Conservation (phyloP, 1,139 yeast species). For the Hanseniaspora uvarum region DNA sequence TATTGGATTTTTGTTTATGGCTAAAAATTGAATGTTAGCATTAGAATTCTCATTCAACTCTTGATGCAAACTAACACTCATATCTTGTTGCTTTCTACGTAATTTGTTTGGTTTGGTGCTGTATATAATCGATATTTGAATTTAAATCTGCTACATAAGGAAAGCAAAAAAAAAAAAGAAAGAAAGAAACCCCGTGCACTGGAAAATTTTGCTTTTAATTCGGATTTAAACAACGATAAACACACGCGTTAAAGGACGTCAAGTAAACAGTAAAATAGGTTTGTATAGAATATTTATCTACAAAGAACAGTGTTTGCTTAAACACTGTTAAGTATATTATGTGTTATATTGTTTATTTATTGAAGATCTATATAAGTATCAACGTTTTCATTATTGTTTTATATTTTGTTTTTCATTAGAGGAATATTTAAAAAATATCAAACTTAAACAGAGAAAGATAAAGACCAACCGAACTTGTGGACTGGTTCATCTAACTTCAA, state of each 20-base stretch:
- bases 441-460: slow-evolving; percentile 74
- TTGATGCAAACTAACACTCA: not conserved
- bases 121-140: not conserved
- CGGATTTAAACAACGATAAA: not conserved
- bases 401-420: not conserved
- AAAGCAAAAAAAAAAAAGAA: not conserved
- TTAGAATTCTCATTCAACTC: not conserved
- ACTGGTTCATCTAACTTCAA: slow-evolving; percentile 93
- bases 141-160: not conserved
- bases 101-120: not conserved
- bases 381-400: not conserved
- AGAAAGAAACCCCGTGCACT: not conserved
- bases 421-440: not conserved
- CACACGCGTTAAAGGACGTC: not conserved
- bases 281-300: too few species aligned
- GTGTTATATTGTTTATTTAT: not conserved
- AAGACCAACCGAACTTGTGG: slow-evolving; percentile 93
- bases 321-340: not conserved
- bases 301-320: too few species aligned
- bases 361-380: not conserved
- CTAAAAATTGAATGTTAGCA: not conserved
- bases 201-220: not conserved
- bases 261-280: too few species aligned
- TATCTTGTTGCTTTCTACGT: not conserved
- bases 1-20: not conserved